Evolutionary conservation across 768 basidiomycete genomes (phyloP).

Genomic region (Boletus huronensis): DNA sequence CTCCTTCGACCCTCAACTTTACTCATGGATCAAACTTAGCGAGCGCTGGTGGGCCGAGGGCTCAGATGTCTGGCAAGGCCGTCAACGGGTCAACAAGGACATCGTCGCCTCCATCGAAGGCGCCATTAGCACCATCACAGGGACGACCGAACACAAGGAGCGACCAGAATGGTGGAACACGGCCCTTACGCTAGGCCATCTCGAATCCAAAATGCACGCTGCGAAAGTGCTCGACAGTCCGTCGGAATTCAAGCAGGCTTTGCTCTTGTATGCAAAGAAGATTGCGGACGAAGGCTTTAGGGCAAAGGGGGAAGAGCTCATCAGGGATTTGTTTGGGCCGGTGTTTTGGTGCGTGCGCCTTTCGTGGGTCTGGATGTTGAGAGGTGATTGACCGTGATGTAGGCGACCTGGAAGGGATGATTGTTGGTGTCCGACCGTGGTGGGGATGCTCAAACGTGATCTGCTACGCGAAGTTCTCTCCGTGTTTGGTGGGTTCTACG

Average conservation of each 20-base stretch:
- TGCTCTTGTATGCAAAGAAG: slow-evolving; percentile 76
- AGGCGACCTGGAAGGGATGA: slow-evolving; percentile 68
- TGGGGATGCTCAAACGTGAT: slow-evolving; percentile 77
- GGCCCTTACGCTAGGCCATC: slow-evolving; percentile 82
- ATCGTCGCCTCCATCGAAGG: slow-evolving; percentile 54
- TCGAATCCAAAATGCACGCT: slow-evolving; percentile 80
- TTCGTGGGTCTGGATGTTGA: not conserved
- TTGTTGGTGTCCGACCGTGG: slow-evolving; percentile 62
- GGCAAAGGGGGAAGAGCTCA: slow-evolving; percentile 86
- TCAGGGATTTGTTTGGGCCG: slow-evolving; percentile 87
- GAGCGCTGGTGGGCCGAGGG: slow-evolving; percentile 85
- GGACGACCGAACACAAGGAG: slow-evolving; percentile 38
- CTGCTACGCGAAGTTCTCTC: slow-evolving; percentile 75
- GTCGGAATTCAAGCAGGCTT: slow-evolving; percentile 76
- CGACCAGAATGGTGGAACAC: slow-evolving; percentile 78
- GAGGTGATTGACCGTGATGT: not conserved
- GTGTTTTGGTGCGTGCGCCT: slow-evolving; percentile 70
- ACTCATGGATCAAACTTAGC: slow-evolving; percentile 70
- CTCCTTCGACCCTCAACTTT: slow-evolving; percentile 69
- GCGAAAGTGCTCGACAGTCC: slow-evolving; percentile 74
- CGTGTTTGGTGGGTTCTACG: slow-evolving; percentile 63
- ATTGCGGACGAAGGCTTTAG: slow-evolving; percentile 88
- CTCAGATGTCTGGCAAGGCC: slow-evolving; percentile 79
- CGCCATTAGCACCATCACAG: slow-evolving; percentile 45
- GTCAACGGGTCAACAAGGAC: slow-evolving; percentile 54